Percentiles rank a stretch among this genome's conserved stretches.
phyloP scores from a whole-genome alignment of 257 asterid species.

The Primulina eburnea region DNA sequence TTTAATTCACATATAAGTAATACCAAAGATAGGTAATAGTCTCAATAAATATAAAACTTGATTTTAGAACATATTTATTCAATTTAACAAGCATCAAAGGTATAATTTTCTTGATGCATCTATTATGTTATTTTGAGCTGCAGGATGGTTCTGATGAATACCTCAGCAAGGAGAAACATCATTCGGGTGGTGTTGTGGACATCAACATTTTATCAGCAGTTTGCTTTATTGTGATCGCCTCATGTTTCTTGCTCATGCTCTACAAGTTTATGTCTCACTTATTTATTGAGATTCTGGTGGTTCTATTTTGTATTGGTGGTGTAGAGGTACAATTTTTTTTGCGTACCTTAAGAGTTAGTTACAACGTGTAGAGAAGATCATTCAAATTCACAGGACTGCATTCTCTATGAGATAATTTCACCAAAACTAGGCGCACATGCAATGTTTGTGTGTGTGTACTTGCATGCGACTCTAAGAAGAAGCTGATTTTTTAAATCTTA shows the following conservation, averaged over 20 bases:
- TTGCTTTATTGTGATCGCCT: conserved; percentile 80
- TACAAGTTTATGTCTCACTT: conserved; percentile 84
- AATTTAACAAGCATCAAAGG: background rate
- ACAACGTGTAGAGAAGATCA: background rate
- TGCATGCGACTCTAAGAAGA: background rate
- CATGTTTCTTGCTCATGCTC: conserved; percentile 87
- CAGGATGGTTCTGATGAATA: conserved; percentile 86
- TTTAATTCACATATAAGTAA: background rate
- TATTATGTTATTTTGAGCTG: conserved; percentile 17
- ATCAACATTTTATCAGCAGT: conserved; percentile 73
- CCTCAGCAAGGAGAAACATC: conserved; percentile 34
- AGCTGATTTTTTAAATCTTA: conserved; percentile 27
- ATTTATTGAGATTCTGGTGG: conserved; percentile 91
- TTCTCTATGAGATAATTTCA: background rate
- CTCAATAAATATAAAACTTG: background rate
- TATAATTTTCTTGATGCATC: conserved; percentile 6
- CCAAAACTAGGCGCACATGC: background rate
- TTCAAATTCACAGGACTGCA: no score
- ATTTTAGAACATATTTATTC: background rate
- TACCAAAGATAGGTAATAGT: no score
- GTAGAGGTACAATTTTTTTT: conserved; percentile 56
- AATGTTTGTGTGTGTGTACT: background rate
- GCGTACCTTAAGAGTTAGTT: background rate
- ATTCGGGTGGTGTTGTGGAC: conserved; percentile 64
- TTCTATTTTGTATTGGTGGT: conserved; percentile 91